Base-by-base conservation (phyloP, 495 filamentous ascomycete species). In the Tuber brumale region DNA sequence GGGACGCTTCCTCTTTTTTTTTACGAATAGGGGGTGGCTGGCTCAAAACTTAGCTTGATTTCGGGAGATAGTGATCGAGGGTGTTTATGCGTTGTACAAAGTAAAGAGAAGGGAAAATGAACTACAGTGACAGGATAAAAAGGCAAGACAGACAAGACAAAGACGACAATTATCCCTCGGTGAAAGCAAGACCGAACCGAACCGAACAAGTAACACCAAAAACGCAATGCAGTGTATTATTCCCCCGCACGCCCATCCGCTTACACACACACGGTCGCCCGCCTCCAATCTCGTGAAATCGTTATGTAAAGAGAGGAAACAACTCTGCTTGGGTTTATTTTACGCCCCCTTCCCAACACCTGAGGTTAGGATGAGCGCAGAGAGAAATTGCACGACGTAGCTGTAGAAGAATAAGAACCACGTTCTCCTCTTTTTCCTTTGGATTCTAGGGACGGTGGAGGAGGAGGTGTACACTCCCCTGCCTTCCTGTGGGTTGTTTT, bases 381-480 rank as follows among this genome's bases (percentile, higher is more conserved):
- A 97, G 74, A 94, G 82, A 70, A 98, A 90, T 84, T 99, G 95
- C 72, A 97, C 91, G 23, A 94, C 86, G 84, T 98, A 99, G 57
- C 93, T 92, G 85, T 99, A 99, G 76, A 95, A 85, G 85, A 98
- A 97, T 76, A 99, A 85, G 81, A 99, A 99, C 86, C 97, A 94
- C 5, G 94, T 97, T 74, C 95, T 88, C 83, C 93, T 89, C 84
- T 92, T 97, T 82, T 91, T 89, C 86, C 97, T 94, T 27, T 92
- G 89, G 35, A 73, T 77, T 78, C 94, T 89, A 12, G 78, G 78
- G 27, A 72, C 76, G 66, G 70, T 42, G 37, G 74, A 43, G 27
- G 70, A 79, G 45, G 78, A 79, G 41, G 77, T 69, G 35, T 80
- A 80, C 31, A 72, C 69, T 75, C 89, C 88, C 27, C 87, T 84